Percentiles rank a stretch among this genome's conserved stretches.
These are phyloP conservation scores for Erysimum cheiri DNA, from an alignment of 441 rosid genomes.

Conservation along the genomic window DNA sequence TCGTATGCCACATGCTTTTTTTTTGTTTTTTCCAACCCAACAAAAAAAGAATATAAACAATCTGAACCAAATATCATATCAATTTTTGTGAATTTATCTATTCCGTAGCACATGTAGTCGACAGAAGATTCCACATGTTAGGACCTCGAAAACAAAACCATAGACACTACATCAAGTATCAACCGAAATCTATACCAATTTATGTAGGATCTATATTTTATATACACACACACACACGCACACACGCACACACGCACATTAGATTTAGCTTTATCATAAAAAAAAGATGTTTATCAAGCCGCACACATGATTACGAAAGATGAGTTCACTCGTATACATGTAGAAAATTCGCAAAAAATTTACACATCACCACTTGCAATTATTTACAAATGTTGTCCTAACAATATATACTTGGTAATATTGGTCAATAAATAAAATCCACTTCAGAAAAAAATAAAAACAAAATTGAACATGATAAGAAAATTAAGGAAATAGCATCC, in stretches of 20 bases:
- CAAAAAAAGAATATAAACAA: neutral
- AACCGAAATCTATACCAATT: neutral
- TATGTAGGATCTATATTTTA: neutral
- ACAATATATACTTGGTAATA: neutral
- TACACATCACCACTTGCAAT: neutral
- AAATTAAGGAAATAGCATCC: neutral
- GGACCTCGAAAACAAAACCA: neutral
- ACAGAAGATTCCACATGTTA: neutral
- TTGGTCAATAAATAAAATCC: too few species aligned
- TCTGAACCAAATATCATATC: neutral
- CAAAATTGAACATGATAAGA: neutral
- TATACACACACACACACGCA: neutral
- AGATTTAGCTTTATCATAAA: neutral
- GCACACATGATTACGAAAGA: neutral
- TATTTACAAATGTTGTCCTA: neutral
- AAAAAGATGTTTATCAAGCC: neutral
- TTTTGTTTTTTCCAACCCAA: neutral
- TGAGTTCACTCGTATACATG: neutral
- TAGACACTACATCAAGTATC: neutral
- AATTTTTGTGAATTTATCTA: too few species aligned
- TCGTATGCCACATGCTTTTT: conserved; percentile 45
- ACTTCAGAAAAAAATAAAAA: neutral
- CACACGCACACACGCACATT: too few species aligned
- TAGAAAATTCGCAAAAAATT: too few species aligned
- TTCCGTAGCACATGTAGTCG: too few species aligned